phyloP scores from a whole-genome alignment of 2,329 filamentous ascomycete species.

The Alternaria brassicae region DNA sequence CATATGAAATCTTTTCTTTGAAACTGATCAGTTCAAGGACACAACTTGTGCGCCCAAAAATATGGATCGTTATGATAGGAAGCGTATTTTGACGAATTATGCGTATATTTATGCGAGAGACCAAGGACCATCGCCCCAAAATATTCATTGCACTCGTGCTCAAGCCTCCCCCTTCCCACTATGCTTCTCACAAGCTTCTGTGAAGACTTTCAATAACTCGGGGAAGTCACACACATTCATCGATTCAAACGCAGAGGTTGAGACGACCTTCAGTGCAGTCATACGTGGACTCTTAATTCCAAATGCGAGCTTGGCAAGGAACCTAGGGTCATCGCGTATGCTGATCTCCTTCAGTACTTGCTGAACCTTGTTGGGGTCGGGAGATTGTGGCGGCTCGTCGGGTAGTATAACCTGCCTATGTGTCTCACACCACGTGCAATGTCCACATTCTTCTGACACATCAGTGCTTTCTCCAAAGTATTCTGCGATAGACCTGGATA shows the following conservation, averaged over 20 bases:
- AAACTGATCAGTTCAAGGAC: not conserved
- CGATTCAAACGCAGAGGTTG: slow-evolving; percentile 57
- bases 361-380: slow-evolving; percentile 53
- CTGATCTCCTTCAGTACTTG: slow-evolving; percentile 55
- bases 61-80: fast-evolving
- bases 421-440: slow-evolving; percentile 60
- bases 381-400: slow-evolving; percentile 47
- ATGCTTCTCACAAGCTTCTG: slow-evolving; percentile 16
- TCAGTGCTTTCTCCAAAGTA: slow-evolving; percentile 65
- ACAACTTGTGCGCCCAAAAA: not conserved
- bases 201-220: slow-evolving; percentile 39
- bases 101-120: not conserved
- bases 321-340: slow-evolving; percentile 64
- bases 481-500: slow-evolving; percentile 60
- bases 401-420: slow-evolving; percentile 48
- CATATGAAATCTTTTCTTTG: not conserved
- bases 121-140: not conserved
- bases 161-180: not conserved
- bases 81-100: not conserved
- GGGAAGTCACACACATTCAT: slow-evolving; percentile 63
- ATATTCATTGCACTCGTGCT: not conserved
- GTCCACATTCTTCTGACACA: slow-evolving; percentile 58
- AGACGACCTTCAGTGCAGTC: slow-evolving; percentile 57
- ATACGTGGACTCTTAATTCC: slow-evolving; percentile 67
- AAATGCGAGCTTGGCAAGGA: slow-evolving; percentile 67